Percentiles rank a stretch among this genome's conserved stretches.
These are phyloP conservation scores for Royoungia palumana DNA, from an alignment of 768 basidiomycete genomes.

Conservation along the genomic window DNA sequence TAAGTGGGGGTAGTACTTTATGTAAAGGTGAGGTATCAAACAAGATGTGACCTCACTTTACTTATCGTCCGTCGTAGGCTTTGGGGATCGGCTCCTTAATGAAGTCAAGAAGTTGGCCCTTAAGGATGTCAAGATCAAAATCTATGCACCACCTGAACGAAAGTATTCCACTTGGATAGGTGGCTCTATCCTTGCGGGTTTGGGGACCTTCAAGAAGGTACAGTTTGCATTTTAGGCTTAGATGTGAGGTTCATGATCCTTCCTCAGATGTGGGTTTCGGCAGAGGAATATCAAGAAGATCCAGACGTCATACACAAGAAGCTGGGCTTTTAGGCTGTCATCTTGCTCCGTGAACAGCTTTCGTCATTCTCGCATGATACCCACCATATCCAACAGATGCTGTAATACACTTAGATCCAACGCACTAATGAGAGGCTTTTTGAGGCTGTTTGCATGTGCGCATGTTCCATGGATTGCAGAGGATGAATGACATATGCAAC, in stretches of 20 bases:
- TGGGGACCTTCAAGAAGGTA: slow-evolving; percentile 98
- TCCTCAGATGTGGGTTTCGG: slow-evolving; percentile 96
- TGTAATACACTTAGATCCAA: slow-evolving; percentile 32
- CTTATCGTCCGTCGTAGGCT: slow-evolving; percentile 48
- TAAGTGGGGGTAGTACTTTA: slow-evolving; percentile 94
- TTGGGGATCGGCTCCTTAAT: slow-evolving; percentile 92
- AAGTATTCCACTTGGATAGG: slow-evolving; percentile 98
- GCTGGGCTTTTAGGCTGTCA: slow-evolving; percentile 60
- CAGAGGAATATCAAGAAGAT: slow-evolving; percentile 99
- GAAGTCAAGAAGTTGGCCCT: slow-evolving; percentile 95
- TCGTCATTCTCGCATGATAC: slow-evolving; percentile 28
- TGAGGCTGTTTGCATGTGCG: slow-evolving; percentile 22
- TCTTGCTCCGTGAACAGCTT: slow-evolving; percentile 10
- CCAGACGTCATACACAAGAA: slow-evolving; percentile 98
- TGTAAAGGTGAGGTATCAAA: slow-evolving; percentile 66
- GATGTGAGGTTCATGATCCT: slow-evolving; percentile 7
- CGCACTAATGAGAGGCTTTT: slow-evolving; percentile 21
- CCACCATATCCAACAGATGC: slow-evolving; percentile 29
- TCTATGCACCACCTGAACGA: slow-evolving; percentile 98
- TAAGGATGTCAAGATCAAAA: slow-evolving; percentile 98
- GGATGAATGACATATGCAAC: slow-evolving; percentile 38
- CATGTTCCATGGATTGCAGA: slow-evolving; percentile 25
- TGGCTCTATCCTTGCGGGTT: slow-evolving; percentile 91
- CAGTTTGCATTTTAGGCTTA: slow-evolving; percentile 2
- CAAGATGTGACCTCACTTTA: slow-evolving; percentile 18